Evolutionary conservation across 2,329 filamentous ascomycete genomes (phyloP).

Genomic region (Phialophora tarda): DNA sequence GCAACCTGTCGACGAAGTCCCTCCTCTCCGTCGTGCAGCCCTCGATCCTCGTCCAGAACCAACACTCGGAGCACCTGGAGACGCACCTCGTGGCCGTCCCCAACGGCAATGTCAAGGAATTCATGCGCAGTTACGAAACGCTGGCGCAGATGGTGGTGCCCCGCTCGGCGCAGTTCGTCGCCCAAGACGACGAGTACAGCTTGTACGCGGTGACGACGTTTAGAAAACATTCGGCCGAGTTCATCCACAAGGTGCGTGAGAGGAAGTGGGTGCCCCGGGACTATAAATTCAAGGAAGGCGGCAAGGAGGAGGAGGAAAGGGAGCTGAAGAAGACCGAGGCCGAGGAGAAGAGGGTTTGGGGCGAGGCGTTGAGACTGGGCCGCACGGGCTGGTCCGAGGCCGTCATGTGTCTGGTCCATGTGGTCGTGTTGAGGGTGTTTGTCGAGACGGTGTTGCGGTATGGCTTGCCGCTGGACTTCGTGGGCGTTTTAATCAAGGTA

Average conservation of each 20-base stretch:
- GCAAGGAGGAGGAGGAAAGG: constrained; percentile 83
- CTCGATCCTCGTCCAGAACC: constrained; percentile 65
- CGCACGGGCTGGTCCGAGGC: constrained; percentile 94
- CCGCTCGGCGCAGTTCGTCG: constrained; percentile 78
- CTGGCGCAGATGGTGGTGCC: constrained; percentile 91
- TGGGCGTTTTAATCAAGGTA: constrained; percentile 84
- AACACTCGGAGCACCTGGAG: constrained; percentile 95
- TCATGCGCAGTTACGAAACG: constrained; percentile 86
- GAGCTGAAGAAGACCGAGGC: constrained; percentile 81
- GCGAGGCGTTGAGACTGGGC: constrained; percentile 83
- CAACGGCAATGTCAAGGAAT: constrained; percentile 79
- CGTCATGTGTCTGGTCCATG: constrained; percentile 95
- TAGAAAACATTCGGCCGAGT: constrained; percentile 87
- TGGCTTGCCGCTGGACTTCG: constrained; percentile 86
- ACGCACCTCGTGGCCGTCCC: constrained; percentile 93
- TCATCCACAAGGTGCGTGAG: constrained; percentile 89
- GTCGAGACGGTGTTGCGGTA: constrained; percentile 98
- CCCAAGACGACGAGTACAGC: constrained; percentile 86
- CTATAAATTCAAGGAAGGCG: constrained; percentile 90
- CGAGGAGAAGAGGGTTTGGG: constrained; percentile 91
- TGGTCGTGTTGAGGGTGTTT: constrained; percentile 88
- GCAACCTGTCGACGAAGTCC: constrained; percentile 92
- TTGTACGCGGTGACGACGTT: constrained; percentile 90
- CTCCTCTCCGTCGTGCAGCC: constrained; percentile 84
- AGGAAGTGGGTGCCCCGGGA: constrained; percentile 94